Base-by-base conservation (phyloP, 495 filamentous ascomycete species). In the Penicillium lividum region DNA sequence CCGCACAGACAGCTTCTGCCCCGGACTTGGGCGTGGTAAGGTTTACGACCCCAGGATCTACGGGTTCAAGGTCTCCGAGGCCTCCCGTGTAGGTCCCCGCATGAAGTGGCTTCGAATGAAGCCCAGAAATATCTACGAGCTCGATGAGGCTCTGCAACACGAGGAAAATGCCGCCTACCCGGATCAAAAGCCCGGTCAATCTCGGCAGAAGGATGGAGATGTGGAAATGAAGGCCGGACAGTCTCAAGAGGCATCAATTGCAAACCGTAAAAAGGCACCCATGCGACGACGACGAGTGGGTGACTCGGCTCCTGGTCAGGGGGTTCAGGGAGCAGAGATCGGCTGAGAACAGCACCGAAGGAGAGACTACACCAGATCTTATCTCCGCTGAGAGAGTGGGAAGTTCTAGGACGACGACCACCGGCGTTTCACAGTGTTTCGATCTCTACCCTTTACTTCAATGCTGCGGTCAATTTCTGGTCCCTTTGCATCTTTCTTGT, bases 41-140 rank as follows among this genome's bases (percentile, higher is more conserved):
- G 87, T 96, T 57, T 97, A 98, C 79, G 92, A 97, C 65, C 91
- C 93, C 52, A 89, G 88, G 52, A 98, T 98, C 68, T 98, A 98
- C 76, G 94, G 94, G 7, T 98, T 98, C 75, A 83, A 89, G 42
- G 95, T 98, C 30, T 89, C 89, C 1, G 94, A 98, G 67, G 74
- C 89, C 15, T 90, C 94, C 47, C 81, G 87, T 54, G 89, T 88
- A 7, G 94, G 94, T 4, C 94, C 94, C 18, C 82, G 94, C 49
- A 98, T 98, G 94, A 90, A 91, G 65, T 98, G 94, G 94, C 79
- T 98, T 62, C 84, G 94, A 60, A 85, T 87, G 73, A 88, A 90
- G 67, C 94, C 95, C 0, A 78, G 77, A 7, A 86, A 97, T 62
- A 78, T 97, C 45, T 82, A 73, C 16, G 87, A 93, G 62, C 75